Base-by-base conservation (phyloP, 1,284 basidiomycete species). In the Ceratobasidium sp. region DNA sequence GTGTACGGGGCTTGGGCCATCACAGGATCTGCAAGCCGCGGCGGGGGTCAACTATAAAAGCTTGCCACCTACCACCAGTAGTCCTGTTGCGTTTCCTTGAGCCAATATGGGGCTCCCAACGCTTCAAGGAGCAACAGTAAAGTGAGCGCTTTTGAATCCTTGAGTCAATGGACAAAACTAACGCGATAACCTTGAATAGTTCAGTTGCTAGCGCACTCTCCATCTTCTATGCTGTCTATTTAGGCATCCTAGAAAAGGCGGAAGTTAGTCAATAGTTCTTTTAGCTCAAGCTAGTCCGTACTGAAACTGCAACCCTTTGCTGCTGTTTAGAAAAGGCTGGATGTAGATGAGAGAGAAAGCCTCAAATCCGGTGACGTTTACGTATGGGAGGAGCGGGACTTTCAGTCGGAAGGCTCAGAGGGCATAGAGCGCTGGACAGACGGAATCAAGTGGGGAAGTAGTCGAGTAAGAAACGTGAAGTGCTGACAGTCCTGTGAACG, bases 361-460 rank as follows among this genome's bases (percentile, higher is more conserved):
- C 57, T 74, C 33, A 64, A 20, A 20, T 50, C 70, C 3, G 70
- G 70, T 6, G 59, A 74, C 40, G 44, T 74, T 26, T 74, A 74
- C 40, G 70, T 74, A 40, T 74, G 70, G 70, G 70, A 74, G 38
- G 70, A 74, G 26, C 59, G 71, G 23, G 71, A 75, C 26, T 61
- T 75, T 38, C 48, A 50, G n/a, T 50, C 52, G 13, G 61, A 75
- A 17, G 61, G 23, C 33, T 50, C 52, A 46, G 71, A 65, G n/a
- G 61, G 71, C 15, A 75, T 75, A 26, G 71, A 75, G 61, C 71
- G 71, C 17, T 75, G 71, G 71, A 75, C 71, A 5, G 71, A 75
- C 33, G 71, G 71, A 2, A 75, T 75, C 44, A 75, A 75, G 61
- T 75, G 71, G 71, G 71, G 71, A 61, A 75, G 61, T 48, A 75